Base-by-base conservation (phyloP, 768 basidiomycete genomes). In the Daedaleopsis sinensis region DNA sequence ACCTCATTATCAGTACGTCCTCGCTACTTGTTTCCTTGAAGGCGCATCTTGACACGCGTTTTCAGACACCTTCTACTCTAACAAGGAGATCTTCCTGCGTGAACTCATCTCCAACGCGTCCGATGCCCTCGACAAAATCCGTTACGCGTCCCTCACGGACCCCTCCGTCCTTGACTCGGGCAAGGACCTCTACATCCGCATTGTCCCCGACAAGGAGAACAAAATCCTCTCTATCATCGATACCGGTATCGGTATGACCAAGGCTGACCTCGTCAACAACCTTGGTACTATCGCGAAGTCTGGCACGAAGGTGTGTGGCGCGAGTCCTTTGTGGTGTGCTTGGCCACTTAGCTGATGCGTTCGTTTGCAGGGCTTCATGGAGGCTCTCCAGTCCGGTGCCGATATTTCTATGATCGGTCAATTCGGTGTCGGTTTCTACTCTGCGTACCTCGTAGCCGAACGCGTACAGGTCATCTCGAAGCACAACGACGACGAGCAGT, bases 381-480 rank as follows among this genome's bases (percentile, higher is more conserved):
- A 99, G 83, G 96, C 97, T 56, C 85, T 98, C 64, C 87, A 81
- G 74, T 91, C 91, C 37, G 91, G 91, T 66, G 91, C 91, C 59
- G 91, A 93, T 71, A 93, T 93, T 63, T 91, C 91, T 71, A 98
- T 98, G 96, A 97, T 96, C 72, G 94, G 94, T 79, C 93, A 96
- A 82, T 96, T 97, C 78, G 94, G 96, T 95, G 96, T 99, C 77
- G 96, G 96, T 82, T 98, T 98, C 89, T 98, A 99, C 88, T 98
- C 96, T 51, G 93, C 94, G 16, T 98, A 98, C 86, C 94, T 99
- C 70, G 96, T 99, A 67, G 96, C 96, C 69, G 96, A 99, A 80
- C 90, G 90, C 67, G 96, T 99, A 4, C 96, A 97, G 78, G 94
- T 99, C 74, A 90, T 98, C 79, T 94, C 96, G 67, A 99, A 99